Base-by-base conservation (phyloP, 805 yeast species). In the Cyberlindnera mississippiensis region DNA sequence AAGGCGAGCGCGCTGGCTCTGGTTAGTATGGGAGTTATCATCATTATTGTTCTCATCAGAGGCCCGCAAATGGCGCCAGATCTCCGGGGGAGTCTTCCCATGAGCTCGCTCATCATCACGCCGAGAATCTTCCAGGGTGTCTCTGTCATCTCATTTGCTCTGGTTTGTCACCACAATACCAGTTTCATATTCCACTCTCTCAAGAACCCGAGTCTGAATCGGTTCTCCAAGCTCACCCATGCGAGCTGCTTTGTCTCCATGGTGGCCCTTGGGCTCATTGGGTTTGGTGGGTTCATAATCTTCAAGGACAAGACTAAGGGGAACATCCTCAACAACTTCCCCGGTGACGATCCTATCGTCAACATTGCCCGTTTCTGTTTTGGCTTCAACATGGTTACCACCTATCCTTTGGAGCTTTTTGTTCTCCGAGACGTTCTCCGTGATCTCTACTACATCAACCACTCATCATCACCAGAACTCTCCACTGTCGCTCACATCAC, bases 121-220 rank as follows among this genome's bases (percentile, higher is more conserved):
- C 61, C 71, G 11, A 78, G 80, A 32, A 66, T 90, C 4, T 87
- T 90, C 59, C 96, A 90, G 62, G 96, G 96, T 2, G 79, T 90
- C 20, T 82, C 93, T n/a, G 96, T 90, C 37, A 87, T 90, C 26
- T 88, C 96, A 1, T 90, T 90, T 67, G 98, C 98, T 2, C 73
- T 91, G 50, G 97, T 90, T 4, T 90, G 98, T 58, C 98, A 90
- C 58, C 98, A 90, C 61, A 90, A 90, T 60, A 88, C 97, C 0
- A 78, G 91, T 22, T 84, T 90, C 56, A 91, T 90, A 33, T 90
- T 82, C 66, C 87, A 86, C 57, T 87, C 96, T 0, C 72, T 91
- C 56, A 75, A 74, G 49, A 76, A 75, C 16, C 91, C 96, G 6
- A 80, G 95, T 4, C 58, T 88, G 51, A 81, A 79, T 48, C 71